Evolutionary conservation across 768 basidiomycete genomes (phyloP).

Genomic region (Phanerochaete sordida): DNA sequence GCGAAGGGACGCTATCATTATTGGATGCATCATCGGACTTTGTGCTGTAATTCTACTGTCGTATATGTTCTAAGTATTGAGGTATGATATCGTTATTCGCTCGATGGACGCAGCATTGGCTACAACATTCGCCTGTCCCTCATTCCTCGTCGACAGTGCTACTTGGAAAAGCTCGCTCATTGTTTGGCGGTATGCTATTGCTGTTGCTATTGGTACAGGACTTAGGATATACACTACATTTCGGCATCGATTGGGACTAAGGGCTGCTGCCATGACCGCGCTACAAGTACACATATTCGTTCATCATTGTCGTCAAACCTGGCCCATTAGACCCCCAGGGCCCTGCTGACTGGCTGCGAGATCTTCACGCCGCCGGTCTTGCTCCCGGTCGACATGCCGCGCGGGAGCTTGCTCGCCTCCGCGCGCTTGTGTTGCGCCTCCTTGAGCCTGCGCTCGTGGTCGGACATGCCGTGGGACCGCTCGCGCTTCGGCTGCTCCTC

Average conservation of each 20-base stretch:
- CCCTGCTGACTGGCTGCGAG: conserved; percentile 8
- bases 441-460: conserved; percentile 11
- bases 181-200: too few species aligned
- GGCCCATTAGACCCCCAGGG: not conserved
- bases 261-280: too few species aligned
- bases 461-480: conserved; percentile 6
- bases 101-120: too few species aligned
- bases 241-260: not conserved
- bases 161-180: too few species aligned
- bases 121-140: too few species aligned
- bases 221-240: not conserved
- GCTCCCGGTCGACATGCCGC: conserved; percentile 2
- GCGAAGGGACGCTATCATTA: conserved; percentile 83
- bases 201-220: not conserved
- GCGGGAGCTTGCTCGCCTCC: conserved; percentile 9
- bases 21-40: conserved; percentile 85
- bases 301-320: not conserved
- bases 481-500: conserved; percentile 14
- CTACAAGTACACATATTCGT: not conserved
- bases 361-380: conserved; percentile 1
- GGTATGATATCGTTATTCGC: not conserved
- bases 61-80: conserved; percentile 34
- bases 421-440: conserved; percentile 8
- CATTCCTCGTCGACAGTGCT: too few species aligned
- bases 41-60: conserved; percentile 64